Conservation (phyloP, 768 basidiomycete species). For the Hypholoma sublateritium region DNA sequence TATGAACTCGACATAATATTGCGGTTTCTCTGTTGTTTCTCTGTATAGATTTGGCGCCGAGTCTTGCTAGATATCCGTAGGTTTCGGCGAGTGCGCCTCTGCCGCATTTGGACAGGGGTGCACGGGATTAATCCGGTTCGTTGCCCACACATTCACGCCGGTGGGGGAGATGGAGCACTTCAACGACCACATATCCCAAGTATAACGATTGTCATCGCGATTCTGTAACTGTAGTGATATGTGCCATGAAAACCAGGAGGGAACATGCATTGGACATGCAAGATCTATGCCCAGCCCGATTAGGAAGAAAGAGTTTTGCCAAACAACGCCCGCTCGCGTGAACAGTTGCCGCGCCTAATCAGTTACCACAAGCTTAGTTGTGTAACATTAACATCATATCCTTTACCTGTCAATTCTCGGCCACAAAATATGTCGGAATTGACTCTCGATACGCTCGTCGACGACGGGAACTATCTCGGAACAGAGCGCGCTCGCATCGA, state of each 20-base stretch:
- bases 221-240: too few relatives aligned
- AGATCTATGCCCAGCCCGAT: neutral
- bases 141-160: neutral
- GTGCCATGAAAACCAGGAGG: too few relatives aligned
- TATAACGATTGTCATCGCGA: too few relatives aligned
- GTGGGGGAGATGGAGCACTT: too few relatives aligned
- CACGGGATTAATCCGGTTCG: neutral
- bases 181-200: too few relatives aligned
- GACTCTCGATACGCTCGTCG: conserved; percentile 71
- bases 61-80: too few relatives aligned
- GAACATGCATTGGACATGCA: too few relatives aligned
- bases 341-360: neutral
- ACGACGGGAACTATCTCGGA: conserved; percentile 76
- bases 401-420: neutral
- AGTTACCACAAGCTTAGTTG: neutral
- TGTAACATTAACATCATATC: neutral
- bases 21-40: too few relatives aligned
- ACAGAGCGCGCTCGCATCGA: conserved; percentile 75
- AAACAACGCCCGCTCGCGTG: neutral
- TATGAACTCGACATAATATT: neutral
- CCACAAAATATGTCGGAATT: conserved; percentile 62
- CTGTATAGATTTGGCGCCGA: too few relatives aligned
- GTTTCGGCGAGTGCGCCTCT: neutral
- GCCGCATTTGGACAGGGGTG: neutral
- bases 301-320: conserved; percentile 3